phyloP scores from a whole-genome alignment of 2,329 filamentous ascomycete genomes.

The Arthrobotrys iridis region DNA sequence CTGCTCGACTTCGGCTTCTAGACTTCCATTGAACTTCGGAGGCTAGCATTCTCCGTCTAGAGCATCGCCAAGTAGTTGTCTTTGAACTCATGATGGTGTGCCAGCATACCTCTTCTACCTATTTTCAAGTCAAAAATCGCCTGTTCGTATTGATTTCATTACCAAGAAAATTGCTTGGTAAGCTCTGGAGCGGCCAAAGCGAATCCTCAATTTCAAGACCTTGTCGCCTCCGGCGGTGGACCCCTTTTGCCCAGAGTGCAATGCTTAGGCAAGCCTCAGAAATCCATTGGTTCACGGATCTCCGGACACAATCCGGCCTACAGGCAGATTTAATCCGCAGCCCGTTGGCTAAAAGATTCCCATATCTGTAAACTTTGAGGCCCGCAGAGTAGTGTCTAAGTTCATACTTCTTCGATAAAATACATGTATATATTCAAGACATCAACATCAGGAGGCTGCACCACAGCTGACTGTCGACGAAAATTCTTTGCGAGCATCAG shows the following conservation, averaged over 20 bases:
- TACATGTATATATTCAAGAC: neutral
- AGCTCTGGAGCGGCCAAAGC: neutral
- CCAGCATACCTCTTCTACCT: no score
- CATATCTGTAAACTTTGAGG: no score
- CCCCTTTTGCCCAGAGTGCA: constrained; percentile 2
- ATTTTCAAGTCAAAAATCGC: neutral
- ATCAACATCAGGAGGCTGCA: neutral
- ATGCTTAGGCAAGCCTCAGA: neutral
- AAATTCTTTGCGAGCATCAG: neutral
- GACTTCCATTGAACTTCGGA: neutral
- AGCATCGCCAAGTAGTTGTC: no score
- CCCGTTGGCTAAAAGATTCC: neutral
- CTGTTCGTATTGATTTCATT: neutral
- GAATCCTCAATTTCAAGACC: neutral
- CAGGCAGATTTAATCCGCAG: neutral
- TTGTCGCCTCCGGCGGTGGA: neutral
- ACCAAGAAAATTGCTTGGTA: no score
- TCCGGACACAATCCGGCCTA: neutral
- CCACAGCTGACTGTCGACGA: neutral
- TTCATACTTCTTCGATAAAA: neutral
- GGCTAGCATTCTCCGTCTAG: neutral
- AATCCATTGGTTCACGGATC: constrained; percentile 6
- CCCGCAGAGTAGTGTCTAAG: neutral
- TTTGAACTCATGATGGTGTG: no score
- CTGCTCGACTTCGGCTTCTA: neutral